phyloP scores from a whole-genome alignment of 2,329 filamentous ascomycete genomes.

The Onygenales sp. region DNA sequence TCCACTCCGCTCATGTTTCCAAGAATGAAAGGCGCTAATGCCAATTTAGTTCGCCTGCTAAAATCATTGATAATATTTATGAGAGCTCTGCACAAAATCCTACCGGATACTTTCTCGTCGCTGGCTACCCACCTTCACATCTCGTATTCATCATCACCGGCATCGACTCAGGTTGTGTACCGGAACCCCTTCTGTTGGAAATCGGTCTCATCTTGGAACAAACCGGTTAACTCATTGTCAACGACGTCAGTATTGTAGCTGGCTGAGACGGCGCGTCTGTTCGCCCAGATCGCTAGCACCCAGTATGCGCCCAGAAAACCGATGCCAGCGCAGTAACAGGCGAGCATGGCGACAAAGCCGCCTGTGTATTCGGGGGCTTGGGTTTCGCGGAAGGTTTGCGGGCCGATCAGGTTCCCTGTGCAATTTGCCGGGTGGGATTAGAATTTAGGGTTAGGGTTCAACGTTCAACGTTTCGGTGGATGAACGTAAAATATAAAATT shows the following conservation, averaged over 20 bases:
- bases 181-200: slow-evolving; percentile 17
- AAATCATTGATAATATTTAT: too few relatives aligned
- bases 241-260: background rate
- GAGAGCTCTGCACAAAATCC: too few relatives aligned
- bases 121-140: too few relatives aligned
- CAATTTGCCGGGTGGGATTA: background rate
- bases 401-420: slow-evolving; percentile 31
- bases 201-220: slow-evolving; percentile 18
- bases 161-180: slow-evolving; percentile 16
- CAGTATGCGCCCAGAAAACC: slow-evolving; percentile 24
- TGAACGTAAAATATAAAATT: background rate
- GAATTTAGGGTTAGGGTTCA: background rate
- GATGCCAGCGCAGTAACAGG: slow-evolving; percentile 26
- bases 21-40: too few relatives aligned
- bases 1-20: too few relatives aligned
- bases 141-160: too few relatives aligned
- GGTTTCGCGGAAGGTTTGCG: slow-evolving; percentile 31
- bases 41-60: too few relatives aligned
- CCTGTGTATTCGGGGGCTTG: slow-evolving; percentile 32
- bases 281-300: slow-evolving; percentile 15
- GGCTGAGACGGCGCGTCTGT: slow-evolving; percentile 6
- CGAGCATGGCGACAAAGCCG: slow-evolving; percentile 28
- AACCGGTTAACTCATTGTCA: slow-evolving; percentile 6
- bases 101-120: too few relatives aligned
- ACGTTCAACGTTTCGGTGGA: background rate